Conservation (phyloP, 2,329 filamentous ascomycete species). For the Sarocladium oryzae region DNA sequence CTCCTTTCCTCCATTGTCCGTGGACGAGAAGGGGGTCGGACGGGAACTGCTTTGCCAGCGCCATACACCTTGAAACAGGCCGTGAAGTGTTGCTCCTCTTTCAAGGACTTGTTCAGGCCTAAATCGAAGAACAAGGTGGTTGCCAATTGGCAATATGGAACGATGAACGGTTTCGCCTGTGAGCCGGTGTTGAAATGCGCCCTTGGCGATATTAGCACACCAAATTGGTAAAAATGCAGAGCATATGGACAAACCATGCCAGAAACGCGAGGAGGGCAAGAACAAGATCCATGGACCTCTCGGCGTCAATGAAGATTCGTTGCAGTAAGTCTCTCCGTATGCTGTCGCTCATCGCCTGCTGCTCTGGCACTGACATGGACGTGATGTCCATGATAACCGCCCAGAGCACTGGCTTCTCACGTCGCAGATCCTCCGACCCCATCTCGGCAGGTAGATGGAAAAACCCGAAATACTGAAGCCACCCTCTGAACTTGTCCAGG, state of each 20-base stretch:
- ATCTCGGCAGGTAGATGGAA: slow-evolving; percentile 31
- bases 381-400: slow-evolving; percentile 41
- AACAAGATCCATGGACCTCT: slow-evolving; percentile 45
- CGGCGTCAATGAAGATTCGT: slow-evolving; percentile 40
- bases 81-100: slow-evolving; percentile 28
- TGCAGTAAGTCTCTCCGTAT: slow-evolving; percentile 38
- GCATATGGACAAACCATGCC: slow-evolving; percentile 36
- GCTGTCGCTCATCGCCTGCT: slow-evolving; percentile 31
- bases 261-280: slow-evolving; percentile 40
- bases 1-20: slow-evolving; percentile 44
- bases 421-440: slow-evolving; percentile 31
- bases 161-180: slow-evolving; percentile 35
- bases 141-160: slow-evolving; percentile 36
- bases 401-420: slow-evolving; percentile 42
- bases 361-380: slow-evolving; percentile 33
- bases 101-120: slow-evolving; percentile 32
- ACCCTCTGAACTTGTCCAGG: slow-evolving; percentile 34
- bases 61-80: slow-evolving; percentile 30
- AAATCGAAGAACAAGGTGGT: slow-evolving; percentile 39
- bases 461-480: slow-evolving; percentile 39
- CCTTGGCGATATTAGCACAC: slow-evolving; percentile 21
- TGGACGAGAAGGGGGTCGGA: slow-evolving; percentile 20
- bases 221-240: background rate
- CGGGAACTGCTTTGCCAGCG: slow-evolving; percentile 12
- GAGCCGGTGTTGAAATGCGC: slow-evolving; percentile 18